Conservation (phyloP, 2,329 filamentous ascomycete genomes). For the Gaeumannomyces sp. region DNA sequence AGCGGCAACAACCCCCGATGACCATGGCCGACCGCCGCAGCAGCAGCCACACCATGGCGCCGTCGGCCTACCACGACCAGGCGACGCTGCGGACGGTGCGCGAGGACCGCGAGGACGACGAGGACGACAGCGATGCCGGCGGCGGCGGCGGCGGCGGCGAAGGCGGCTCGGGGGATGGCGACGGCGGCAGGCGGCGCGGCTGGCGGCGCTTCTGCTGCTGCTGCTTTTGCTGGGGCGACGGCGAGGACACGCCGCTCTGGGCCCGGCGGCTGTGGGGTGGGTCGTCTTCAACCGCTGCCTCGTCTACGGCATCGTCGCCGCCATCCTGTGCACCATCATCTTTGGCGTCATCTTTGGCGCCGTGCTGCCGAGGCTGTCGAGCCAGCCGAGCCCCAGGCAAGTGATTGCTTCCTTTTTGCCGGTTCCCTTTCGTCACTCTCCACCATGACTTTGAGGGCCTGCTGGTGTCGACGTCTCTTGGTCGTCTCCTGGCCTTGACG, state of each 20-base stretch:
- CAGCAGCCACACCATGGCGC: not conserved
- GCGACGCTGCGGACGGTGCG: conserved; percentile 3
- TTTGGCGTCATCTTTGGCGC: conserved; percentile 7
- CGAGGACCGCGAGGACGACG: conserved; percentile 2
- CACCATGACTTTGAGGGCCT: not conserved
- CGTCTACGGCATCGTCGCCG: conserved; percentile 5
- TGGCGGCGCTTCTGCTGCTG: conserved; percentile 2
- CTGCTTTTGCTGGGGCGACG: not conserved
- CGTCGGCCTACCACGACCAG: not conserved
- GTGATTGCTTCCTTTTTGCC: not conserved
- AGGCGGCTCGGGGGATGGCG: too few relatives aligned
- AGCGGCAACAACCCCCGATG: not conserved
- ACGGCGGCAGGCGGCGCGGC: not conserved
- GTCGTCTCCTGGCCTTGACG: not conserved
- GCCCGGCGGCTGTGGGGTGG: conserved; percentile 1
- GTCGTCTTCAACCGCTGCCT: conserved; percentile 5
- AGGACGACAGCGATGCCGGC: not conserved
- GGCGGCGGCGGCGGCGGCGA: not conserved
- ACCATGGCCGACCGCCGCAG: not conserved
- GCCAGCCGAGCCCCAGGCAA: not conserved
- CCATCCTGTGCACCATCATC: conserved; percentile 6
- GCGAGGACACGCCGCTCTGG: conserved; percentile 1
- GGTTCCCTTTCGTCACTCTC: not conserved
- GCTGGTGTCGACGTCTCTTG: not conserved
- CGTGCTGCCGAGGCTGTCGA: conserved; percentile 5